Evolutionary conservation across 805 yeast genomes (phyloP), one percentile per base, ranked within the genome.

Genomic region (Candida piceae): DNA sequence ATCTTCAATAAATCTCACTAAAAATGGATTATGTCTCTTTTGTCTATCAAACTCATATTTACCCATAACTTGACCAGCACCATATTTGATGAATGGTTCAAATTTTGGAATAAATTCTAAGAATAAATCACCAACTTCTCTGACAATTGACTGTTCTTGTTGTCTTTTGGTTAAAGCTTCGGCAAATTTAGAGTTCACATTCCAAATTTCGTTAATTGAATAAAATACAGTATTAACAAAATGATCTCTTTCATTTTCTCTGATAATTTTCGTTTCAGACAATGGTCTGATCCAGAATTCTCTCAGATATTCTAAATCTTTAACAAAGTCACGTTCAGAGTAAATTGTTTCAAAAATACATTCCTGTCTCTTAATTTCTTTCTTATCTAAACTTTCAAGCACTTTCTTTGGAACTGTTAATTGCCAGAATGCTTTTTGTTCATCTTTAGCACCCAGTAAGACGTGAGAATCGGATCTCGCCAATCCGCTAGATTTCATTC

Each of bases 41-140:
- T 90, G 97, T 32, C 96, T 72, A 63, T 93, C 97, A 60, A 87
- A 86, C 59, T 90, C 95, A 58, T 87, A 88, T 59, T 88, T 87
- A 5, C 97, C 97, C 65, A 87, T 88, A 33, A 90, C 86, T 58
- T 93, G 90, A 37, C 90, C 88, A 12, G 96, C 96, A 40, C 96
- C 95, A 59, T 93, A 93, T 30, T 82, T 75, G 28, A 93, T 82
- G 62, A 90, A 93, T 4, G 97, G 95, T 45, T 89, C 96, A 59
- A 93, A 89, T 40, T 76, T 75, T 5, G 93, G 87, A 19, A 88
- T 86, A 53, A 71, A 83, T 48, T 88, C 93, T 39, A 89, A 61
- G 42, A 93, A 78, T 2, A 93, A 74, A 58, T 93, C 98, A 31
- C 95, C 97, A 50, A 93, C 72, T 25, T 82, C 80, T 40, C 79